Conservation (phyloP, 2,329 filamentous ascomycete genomes). For the Elsinoe arachidis region DNA sequence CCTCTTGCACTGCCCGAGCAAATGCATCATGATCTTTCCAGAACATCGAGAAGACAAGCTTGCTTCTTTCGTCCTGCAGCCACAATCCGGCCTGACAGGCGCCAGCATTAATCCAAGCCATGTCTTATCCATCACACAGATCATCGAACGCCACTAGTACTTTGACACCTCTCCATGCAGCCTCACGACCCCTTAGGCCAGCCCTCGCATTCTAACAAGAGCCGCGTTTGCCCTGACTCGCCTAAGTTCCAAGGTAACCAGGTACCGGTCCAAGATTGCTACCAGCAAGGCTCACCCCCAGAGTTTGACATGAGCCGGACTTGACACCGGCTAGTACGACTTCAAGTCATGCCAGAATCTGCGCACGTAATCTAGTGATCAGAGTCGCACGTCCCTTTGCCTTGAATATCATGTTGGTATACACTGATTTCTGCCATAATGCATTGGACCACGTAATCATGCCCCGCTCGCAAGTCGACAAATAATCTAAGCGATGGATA, state of each 20-base stretch:
- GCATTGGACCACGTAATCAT: neutral
- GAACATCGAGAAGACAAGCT: neutral
- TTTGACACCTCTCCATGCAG: neutral
- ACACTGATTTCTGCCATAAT: neutral
- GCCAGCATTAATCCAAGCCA: neutral
- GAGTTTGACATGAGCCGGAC: neutral
- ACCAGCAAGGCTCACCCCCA: neutral
- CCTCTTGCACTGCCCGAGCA: neutral
- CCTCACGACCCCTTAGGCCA: neutral
- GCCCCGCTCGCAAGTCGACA: neutral
- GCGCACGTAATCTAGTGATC: neutral
- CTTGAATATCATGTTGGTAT: neutral
- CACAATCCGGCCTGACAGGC: neutral
- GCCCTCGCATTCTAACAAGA: neutral
- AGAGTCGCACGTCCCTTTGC: neutral
- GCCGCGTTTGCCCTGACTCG: constrained; percentile 6
- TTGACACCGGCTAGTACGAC: neutral
- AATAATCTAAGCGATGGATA: neutral
- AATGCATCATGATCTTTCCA: neutral
- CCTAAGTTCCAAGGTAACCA: neutral
- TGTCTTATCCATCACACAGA: neutral
- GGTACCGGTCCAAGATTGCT: neutral
- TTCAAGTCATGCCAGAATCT: neutral
- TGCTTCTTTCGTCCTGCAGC: neutral
- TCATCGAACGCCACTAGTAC: neutral